phyloP scores from a whole-genome alignment of 805 yeast genomes.

The Saturnispora halmiae region DNA sequence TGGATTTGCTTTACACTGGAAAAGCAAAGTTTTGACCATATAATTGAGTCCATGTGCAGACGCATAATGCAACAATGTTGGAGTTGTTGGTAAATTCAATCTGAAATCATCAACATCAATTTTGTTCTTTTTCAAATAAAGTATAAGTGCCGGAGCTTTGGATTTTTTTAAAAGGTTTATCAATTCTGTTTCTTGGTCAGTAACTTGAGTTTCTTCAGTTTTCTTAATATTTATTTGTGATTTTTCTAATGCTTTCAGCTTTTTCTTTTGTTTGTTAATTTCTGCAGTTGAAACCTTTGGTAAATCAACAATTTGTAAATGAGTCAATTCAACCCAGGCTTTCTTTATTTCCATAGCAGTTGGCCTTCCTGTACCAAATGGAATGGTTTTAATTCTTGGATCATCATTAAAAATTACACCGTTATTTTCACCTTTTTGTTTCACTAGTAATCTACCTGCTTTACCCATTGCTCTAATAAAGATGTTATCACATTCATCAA shows the following conservation, averaged over 20 bases:
- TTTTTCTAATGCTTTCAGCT: slow-evolving; percentile 25
- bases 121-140: slow-evolving; percentile 51
- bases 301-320: slow-evolving; percentile 42
- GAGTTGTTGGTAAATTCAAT: slow-evolving; percentile 52
- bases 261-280: slow-evolving; percentile 24
- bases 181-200: slow-evolving; percentile 46
- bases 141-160: slow-evolving; percentile 63
- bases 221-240: slow-evolving; percentile 13
- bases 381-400: slow-evolving; percentile 57
- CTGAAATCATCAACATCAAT: slow-evolving; percentile 35
- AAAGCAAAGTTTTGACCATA: slow-evolving; percentile 55
- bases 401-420: slow-evolving; percentile 47
- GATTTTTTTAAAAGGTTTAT: slow-evolving; percentile 56
- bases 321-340: slow-evolving; percentile 75
- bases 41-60: slow-evolving; percentile 57
- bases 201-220: background rate
- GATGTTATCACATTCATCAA: slow-evolving; percentile 57
- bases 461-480: slow-evolving; percentile 67
- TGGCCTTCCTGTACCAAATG: slow-evolving; percentile 86
- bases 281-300: slow-evolving; percentile 38
- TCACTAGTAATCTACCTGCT: slow-evolving; percentile 36
- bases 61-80: slow-evolving; percentile 75
- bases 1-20: slow-evolving; percentile 65
- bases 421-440: slow-evolving; percentile 32
- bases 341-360: slow-evolving; percentile 70